A percentile compares a stretch with the other conserved stretches of the same genome.
These are phyloP conservation scores for Periconia macrospinosa DNA, from an alignment of 2,329 filamentous ascomycete species.

Conservation along the genomic window DNA sequence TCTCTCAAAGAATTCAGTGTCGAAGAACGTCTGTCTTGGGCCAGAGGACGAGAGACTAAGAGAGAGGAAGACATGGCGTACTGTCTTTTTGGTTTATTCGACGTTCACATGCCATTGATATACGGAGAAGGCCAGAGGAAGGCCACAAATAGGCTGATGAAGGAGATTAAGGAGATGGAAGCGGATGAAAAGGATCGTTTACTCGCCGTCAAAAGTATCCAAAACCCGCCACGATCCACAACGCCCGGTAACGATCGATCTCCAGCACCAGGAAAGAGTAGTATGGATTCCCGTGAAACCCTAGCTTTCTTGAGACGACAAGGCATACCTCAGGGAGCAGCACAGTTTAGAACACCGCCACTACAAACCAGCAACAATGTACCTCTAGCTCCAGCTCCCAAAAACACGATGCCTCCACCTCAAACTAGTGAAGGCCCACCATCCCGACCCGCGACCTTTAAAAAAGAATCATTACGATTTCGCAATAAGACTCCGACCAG, in stretches of 20 bases:
- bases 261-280: too few relatives aligned
- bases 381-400: too few relatives aligned
- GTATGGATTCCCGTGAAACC: too few relatives aligned
- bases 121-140: slow-evolving; percentile 8
- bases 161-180: slow-evolving; percentile 4
- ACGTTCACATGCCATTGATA: slow-evolving; percentile 4
- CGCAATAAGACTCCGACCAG: too few relatives aligned
- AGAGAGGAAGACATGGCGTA: slow-evolving; percentile 14
- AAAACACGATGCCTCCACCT: too few relatives aligned
- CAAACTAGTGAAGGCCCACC: too few relatives aligned
- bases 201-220: neutral
- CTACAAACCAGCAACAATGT: too few relatives aligned
- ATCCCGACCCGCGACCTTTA: too few relatives aligned
- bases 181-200: neutral
- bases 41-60: slow-evolving; percentile 11
- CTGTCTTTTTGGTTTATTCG: slow-evolving; percentile 14
- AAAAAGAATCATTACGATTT: too few relatives aligned
- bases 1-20: slow-evolving; percentile 2
- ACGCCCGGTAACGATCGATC: neutral
- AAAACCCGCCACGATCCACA: neutral
- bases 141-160: slow-evolving; percentile 11
- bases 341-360: too few relatives aligned
- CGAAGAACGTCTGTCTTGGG: slow-evolving; percentile 16
- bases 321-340: too few relatives aligned
- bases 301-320: too few relatives aligned